phyloP scores from a whole-genome alignment of 148 eudicot species.

The Limonium bicolor region DNA sequence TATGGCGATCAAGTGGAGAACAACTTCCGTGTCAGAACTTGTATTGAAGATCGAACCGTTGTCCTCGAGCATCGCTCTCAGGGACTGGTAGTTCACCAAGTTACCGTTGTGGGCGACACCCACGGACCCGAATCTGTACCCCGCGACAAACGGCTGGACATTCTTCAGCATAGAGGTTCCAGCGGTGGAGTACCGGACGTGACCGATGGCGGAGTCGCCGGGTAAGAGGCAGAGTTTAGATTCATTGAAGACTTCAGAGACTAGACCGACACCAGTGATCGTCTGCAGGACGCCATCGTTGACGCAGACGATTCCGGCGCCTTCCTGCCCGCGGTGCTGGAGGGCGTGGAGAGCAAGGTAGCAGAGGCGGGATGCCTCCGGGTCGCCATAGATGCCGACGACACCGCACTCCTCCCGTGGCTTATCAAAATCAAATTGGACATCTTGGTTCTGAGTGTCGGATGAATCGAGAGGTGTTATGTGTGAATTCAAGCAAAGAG shows the following conservation, averaged over 20 bases:
- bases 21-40: constrained; percentile 39
- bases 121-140: constrained; percentile 33
- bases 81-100: constrained; percentile 30
- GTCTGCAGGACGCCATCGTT: constrained; percentile 21
- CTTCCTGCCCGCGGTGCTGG: constrained; percentile 58
- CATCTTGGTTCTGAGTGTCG: background rate
- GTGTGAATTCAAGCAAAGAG: background rate
- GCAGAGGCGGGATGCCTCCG: constrained; percentile 6
- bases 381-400: constrained; percentile 7
- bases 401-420: constrained; percentile 13
- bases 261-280: constrained; percentile 37
- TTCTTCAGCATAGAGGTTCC: constrained; percentile 34
- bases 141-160: constrained; percentile 47
- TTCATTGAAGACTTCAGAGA: constrained; percentile 38
- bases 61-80: constrained; percentile 21
- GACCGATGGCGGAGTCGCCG: constrained; percentile 40
- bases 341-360: constrained; percentile 45
- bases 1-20: constrained; percentile 29
- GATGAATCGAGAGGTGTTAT: background rate
- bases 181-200: constrained; percentile 43
- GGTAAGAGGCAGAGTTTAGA: constrained; percentile 31
- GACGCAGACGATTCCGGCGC: constrained; percentile 45
- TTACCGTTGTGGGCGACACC: constrained; percentile 52
- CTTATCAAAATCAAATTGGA: background rate
- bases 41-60: constrained; percentile 37